Evolutionary conservation across 129 eudicot species (phyloP).

Genomic region (Gnaphalium uliginosum): DNA sequence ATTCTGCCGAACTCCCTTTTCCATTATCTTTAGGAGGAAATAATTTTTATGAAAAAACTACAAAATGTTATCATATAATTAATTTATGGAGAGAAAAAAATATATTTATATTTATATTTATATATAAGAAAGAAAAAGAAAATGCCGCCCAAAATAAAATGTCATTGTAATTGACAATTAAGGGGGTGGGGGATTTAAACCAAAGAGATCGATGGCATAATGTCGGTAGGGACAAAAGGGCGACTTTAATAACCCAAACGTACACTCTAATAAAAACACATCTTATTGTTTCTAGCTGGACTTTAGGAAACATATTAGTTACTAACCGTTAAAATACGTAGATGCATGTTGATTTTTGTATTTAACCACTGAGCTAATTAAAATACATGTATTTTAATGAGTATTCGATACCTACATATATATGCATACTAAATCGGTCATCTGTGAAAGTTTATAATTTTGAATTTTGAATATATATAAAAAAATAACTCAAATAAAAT

Average conservation of each 20-base stretch:
- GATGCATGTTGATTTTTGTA: not conserved
- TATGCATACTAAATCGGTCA: too few species aligned
- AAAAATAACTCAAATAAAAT: too few species aligned
- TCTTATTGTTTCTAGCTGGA: not conserved
- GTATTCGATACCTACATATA: too few species aligned
- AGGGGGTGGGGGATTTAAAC: constrained; percentile 4
- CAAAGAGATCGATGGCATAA: not conserved
- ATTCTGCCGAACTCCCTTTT: not conserved
- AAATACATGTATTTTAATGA: too few species aligned
- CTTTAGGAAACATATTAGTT: not conserved
- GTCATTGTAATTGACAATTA: constrained; percentile 4
- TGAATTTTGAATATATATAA: too few species aligned
- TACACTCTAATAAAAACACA: not conserved
- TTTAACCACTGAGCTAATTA: too few species aligned
- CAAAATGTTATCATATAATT: too few species aligned
- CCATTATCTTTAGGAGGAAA: too few species aligned
- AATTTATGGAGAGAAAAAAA: too few species aligned
- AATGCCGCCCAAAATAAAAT: constrained; percentile 7
- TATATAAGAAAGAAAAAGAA: not conserved
- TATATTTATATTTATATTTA: too few species aligned
- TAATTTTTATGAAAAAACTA: too few species aligned
- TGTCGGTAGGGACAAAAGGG: constrained; percentile 11
- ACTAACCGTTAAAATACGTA: not conserved
- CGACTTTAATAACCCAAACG: not conserved
- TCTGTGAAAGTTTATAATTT: too few species aligned